Evolutionary conservation across 2,329 filamentous ascomycete genomes (phyloP).

Genomic region (Pseudocercospora pini-densiflorae): DNA sequence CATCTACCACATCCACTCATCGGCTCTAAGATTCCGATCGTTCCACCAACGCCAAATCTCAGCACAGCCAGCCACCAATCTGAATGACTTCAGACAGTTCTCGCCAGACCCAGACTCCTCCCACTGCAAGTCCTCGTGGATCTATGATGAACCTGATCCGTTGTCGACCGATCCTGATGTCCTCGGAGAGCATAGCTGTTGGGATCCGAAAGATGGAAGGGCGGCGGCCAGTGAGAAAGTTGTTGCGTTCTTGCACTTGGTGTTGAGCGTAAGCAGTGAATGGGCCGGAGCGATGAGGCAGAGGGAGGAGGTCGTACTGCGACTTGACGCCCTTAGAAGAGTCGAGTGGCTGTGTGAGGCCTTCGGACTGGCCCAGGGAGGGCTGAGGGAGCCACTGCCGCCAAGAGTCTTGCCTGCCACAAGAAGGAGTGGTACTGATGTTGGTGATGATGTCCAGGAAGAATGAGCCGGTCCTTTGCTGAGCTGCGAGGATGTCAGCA

Average conservation of each 20-base stretch:
- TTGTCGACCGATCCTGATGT: conserved; percentile 18
- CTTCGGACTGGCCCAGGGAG: too few relatives aligned
- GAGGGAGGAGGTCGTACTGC: conserved; percentile 35
- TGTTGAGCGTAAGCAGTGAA: conserved; percentile 34
- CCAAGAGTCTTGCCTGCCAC: conserved; percentile 36
- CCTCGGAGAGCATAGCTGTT: too few relatives aligned
- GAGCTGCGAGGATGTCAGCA: too few relatives aligned
- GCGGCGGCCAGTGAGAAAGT: conserved; percentile 33
- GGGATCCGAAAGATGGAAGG: conserved; percentile 6
- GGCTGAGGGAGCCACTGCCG: conserved; percentile 31
- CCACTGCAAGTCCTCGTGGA: background rate
- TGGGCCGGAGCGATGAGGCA: conserved; percentile 33
- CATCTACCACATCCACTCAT: too few relatives aligned
- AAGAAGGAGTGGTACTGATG: conserved; percentile 20
- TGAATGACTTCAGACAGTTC: too few relatives aligned
- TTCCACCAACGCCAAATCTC: too few relatives aligned
- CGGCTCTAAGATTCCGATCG: too few relatives aligned
- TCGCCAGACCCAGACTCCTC: background rate
- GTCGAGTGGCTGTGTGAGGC: too few relatives aligned
- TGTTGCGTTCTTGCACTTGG: conserved; percentile 29
- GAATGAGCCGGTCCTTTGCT: too few relatives aligned
- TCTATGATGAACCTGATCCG: conserved; percentile 5
- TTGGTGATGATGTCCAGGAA: too few relatives aligned
- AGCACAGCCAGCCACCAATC: too few relatives aligned
- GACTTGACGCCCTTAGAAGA: conserved; percentile 31